Conservation (phyloP, 495 filamentous ascomycete species). For the Neohortaea acidophila region DNA sequence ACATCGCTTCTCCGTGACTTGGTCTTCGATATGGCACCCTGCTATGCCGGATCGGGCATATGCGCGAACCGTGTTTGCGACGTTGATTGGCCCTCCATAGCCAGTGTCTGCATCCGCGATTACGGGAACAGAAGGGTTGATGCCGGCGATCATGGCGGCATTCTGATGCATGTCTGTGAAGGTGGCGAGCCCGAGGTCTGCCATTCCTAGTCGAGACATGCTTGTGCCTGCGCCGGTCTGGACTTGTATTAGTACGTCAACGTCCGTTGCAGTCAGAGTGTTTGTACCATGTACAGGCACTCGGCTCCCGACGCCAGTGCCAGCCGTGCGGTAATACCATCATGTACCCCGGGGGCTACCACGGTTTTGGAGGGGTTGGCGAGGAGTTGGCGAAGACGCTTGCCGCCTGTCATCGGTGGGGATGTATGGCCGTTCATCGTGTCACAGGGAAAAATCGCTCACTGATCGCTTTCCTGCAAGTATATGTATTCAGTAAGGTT, state of each 20-base stretch:
- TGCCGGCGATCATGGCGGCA: slow-evolving; percentile 49
- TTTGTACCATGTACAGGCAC: slow-evolving; percentile 47
- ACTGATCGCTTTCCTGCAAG: no score
- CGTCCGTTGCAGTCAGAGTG: no score
- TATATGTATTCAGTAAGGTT: no score
- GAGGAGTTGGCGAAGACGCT: slow-evolving; percentile 21
- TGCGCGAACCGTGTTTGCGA: slow-evolving; percentile 45
- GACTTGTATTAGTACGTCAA: background rate
- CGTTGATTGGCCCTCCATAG: slow-evolving; percentile 35
- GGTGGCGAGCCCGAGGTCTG: slow-evolving; percentile 50
- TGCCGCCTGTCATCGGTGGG: slow-evolving; percentile 9
- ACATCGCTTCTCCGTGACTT: slow-evolving; percentile 44
- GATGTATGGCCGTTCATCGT: slow-evolving; percentile 12
- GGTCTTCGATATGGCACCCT: slow-evolving; percentile 58
- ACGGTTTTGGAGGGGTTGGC: slow-evolving; percentile 18
- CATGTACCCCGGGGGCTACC: slow-evolving; percentile 54
- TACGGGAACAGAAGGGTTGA: slow-evolving; percentile 41
- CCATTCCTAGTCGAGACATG: slow-evolving; percentile 45
- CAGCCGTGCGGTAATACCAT: slow-evolving; percentile 52
- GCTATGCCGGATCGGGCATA: slow-evolving; percentile 57
- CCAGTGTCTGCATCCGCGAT: slow-evolving; percentile 55
- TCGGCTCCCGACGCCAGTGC: slow-evolving; percentile 46
- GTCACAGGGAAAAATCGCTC: no score
- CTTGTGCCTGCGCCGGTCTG: slow-evolving; percentile 57
- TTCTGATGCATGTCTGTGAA: slow-evolving; percentile 51